Percentiles rank a stretch among this genome's conserved stretches.
These are phyloP conservation scores for Pichia cephalocereana DNA, from an alignment of 805 yeast species.

Conservation along the genomic window DNA sequence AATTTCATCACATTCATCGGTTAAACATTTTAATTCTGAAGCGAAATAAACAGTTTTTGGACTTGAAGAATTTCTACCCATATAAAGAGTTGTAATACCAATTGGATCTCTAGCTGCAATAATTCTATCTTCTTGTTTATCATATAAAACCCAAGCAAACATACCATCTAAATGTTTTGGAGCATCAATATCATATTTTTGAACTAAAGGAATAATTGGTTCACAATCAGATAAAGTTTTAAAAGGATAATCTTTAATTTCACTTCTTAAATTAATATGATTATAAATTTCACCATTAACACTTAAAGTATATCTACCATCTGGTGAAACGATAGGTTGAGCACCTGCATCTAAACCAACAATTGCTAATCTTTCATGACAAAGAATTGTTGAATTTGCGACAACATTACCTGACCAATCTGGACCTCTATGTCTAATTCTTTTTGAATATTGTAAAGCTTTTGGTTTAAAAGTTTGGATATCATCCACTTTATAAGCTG, in stretches of 20 bases:
- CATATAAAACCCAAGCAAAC: conserved; percentile 94
- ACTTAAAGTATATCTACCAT: conserved; percentile 62
- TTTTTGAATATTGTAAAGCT: conserved; percentile 84
- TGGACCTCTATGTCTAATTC: conserved; percentile 98
- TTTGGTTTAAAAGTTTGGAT: conserved; percentile 73
- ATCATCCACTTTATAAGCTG: conserved; percentile 77
- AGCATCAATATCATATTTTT: conserved; percentile 81
- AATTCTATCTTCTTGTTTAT: conserved; percentile 73
- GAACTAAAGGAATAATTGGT: conserved; percentile 87
- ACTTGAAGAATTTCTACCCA: conserved; percentile 67
- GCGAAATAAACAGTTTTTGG: conserved; percentile 86
- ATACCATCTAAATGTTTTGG: conserved; percentile 94
- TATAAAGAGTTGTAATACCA: conserved; percentile 92
- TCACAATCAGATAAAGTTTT: conserved; percentile 93
- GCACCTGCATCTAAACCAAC: conserved; percentile 98
- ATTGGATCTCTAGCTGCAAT: conserved; percentile 98
- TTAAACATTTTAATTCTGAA: conserved; percentile 86
- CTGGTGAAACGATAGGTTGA: conserved; percentile 85
- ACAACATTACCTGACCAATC: conserved; percentile 94
- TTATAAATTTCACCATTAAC: conserved; percentile 99
- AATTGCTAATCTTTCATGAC: conserved; percentile 95
- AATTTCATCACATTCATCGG: conserved; percentile 91
- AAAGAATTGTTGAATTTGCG: conserved; percentile 71
- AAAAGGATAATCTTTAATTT: conserved; percentile 64
- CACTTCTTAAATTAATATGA: conserved; percentile 81